Conservation (phyloP, 2,329 filamentous ascomycete species). For the Pyrenochaeta sp. region DNA sequence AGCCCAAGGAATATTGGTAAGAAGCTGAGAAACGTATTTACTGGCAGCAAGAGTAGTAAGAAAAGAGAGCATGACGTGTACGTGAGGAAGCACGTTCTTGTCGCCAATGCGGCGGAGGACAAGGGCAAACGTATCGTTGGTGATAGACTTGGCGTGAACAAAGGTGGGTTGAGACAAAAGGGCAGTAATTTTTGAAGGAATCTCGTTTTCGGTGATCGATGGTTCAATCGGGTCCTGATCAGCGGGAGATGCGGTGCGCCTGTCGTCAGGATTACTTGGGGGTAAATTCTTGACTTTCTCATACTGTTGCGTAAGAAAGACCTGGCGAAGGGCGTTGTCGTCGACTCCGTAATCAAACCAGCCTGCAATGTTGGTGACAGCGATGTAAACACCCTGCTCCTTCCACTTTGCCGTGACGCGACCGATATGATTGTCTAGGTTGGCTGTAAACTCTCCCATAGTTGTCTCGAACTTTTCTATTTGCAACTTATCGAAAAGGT, state of each 20-base stretch:
- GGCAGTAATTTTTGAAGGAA: slow-evolving; percentile 21
- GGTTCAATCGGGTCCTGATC: slow-evolving; percentile 18
- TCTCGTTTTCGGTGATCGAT: slow-evolving; percentile 25
- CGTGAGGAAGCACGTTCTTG: slow-evolving; percentile 67
- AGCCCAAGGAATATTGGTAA: slow-evolving; percentile 62
- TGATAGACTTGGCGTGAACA: slow-evolving; percentile 51
- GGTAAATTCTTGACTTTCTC: slow-evolving; percentile 14
- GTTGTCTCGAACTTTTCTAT: slow-evolving; percentile 58
- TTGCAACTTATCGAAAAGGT: slow-evolving; percentile 66
- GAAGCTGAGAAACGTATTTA: slow-evolving; percentile 40
- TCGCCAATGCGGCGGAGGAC: slow-evolving; percentile 64
- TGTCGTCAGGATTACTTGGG: slow-evolving; percentile 21
- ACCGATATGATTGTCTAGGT: slow-evolving; percentile 67
- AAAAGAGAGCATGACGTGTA: slow-evolving; percentile 71
- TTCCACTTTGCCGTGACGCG: slow-evolving; percentile 62
- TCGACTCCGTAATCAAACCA: slow-evolving; percentile 64
- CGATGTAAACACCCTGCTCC: slow-evolving; percentile 66
- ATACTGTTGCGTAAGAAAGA: slow-evolving; percentile 20
- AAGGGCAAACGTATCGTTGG: slow-evolving; percentile 56
- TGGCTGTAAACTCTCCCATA: slow-evolving; percentile 59
- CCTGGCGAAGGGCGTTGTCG: slow-evolving; percentile 48
- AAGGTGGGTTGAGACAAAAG: slow-evolving; percentile 34
- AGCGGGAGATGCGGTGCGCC: slow-evolving; percentile 23
- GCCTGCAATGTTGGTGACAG: slow-evolving; percentile 63
- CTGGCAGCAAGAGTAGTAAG: slow-evolving; percentile 56